Evolutionary conservation across 345 rosid species (phyloP).

Genomic region (Cardiospermum halicacabum): DNA sequence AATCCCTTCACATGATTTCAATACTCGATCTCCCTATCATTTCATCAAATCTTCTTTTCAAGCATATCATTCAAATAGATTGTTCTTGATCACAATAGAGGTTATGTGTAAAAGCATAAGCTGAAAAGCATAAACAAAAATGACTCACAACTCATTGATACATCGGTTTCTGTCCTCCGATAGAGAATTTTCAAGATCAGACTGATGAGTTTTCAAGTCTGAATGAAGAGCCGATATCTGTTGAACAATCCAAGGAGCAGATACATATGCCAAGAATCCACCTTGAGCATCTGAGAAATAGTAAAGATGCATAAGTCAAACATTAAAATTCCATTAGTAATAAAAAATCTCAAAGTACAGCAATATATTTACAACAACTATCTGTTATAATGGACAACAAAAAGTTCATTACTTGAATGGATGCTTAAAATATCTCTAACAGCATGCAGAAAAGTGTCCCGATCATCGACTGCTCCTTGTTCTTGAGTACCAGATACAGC

Average conservation of each 20-base stretch:
- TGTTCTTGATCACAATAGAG: background rate
- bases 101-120: background rate
- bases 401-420: constrained; percentile 60
- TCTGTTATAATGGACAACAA: background rate
- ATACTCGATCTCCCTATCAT: background rate
- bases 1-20: background rate
- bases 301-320: constrained; percentile 6
- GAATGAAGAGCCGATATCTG: constrained; percentile 78
- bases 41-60: background rate
- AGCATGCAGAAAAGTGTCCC: constrained; percentile 83
- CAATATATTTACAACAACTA: background rate
- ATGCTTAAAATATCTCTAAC: constrained; percentile 89
- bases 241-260: constrained; percentile 88
- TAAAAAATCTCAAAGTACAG: constrained; percentile 2
- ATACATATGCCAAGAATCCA: constrained; percentile 74
- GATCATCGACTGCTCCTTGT: constrained; percentile 95
- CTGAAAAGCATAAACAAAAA: background rate
- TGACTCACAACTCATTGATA: constrained; percentile 84
- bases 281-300: constrained; percentile 59
- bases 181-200: constrained; percentile 85
- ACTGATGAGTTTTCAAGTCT: constrained; percentile 68
- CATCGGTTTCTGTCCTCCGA: constrained; percentile 88
- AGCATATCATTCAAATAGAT: background rate
- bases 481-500: constrained; percentile 95
- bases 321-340: constrained; percentile 1